These are phyloP conservation scores for Jaenimonas drosophilae DNA, from an alignment of 208 protist species.

Conservation along the genomic window DNA sequence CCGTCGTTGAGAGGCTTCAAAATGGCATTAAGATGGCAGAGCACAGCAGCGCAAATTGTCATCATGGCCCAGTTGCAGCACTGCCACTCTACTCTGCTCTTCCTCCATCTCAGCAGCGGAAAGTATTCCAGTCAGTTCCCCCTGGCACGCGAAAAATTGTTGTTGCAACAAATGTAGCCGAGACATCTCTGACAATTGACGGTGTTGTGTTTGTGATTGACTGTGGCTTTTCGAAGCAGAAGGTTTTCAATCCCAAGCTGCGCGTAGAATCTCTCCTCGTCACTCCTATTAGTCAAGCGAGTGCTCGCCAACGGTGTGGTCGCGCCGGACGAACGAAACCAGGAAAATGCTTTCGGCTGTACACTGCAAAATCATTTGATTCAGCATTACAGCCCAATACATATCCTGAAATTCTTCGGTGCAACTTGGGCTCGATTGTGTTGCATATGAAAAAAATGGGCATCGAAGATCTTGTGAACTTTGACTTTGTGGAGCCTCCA, in stretches of 20 bases:
- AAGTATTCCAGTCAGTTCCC: constrained; percentile 94
- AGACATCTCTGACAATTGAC: constrained; percentile 99
- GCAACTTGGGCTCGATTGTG: constrained; percentile 96
- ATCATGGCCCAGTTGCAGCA: constrained; percentile 79
- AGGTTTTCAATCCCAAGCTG: constrained; percentile 95
- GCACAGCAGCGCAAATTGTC: constrained; percentile 63
- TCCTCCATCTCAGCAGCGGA: constrained; percentile 95
- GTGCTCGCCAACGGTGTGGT: constrained; percentile 93
- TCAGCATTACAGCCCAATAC: constrained; percentile 89
- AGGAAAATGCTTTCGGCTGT: constrained; percentile 97
- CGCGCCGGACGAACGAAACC: constrained; percentile 91
- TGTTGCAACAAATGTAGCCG: constrained; percentile 99
- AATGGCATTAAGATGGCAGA: constrained; percentile 71
- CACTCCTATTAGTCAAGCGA: constrained; percentile 95
- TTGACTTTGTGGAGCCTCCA: constrained; percentile 98
- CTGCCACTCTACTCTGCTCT: constrained; percentile 98
- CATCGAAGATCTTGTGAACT: constrained; percentile 96
- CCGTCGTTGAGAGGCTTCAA: constrained; percentile 93
- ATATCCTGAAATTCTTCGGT: constrained; percentile 97
- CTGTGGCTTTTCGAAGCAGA: constrained; percentile 97
- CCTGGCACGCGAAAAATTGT: constrained; percentile 92
- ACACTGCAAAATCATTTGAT: constrained; percentile 94
- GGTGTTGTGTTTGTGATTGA: constrained; percentile 98
- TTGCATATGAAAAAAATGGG: constrained; percentile 97
- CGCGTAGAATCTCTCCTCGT: constrained; percentile 97